Evolutionary conservation across 176 grass and related monocot genomes (phyloP), one percentile per base, ranked within the genome.

Genomic region (Cymbopogon citratus): DNA sequence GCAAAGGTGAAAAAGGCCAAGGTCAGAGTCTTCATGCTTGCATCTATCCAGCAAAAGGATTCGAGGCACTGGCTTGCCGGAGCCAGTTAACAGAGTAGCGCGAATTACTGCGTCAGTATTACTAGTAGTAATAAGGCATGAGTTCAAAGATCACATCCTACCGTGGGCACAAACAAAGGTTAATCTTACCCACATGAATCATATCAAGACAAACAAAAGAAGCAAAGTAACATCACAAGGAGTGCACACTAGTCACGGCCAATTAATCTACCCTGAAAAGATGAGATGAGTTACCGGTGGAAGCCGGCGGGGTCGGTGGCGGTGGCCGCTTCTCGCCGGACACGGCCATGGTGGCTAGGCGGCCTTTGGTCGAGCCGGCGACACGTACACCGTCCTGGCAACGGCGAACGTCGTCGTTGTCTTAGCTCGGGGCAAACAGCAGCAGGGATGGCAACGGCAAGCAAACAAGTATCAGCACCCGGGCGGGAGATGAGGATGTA

Each of bases 311-410:
- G 12, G 23, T 21, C 71, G 56, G 83, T 16, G 21, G 38, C n/a
- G 65, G 78, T 65, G 34, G 78, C 11, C 25, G 82, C 26, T 81
- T 85, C 11, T 12, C 66, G 73, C 72, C 65, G 35, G 83, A 9
- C 12, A 44, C 43, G 26, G 65, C 78, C 83, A 89, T 85, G 21
- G 24, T 61, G 40, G 63, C 36, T 29, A 16, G 7, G 5, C 34
- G 2, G 35, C 33, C 18, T 27, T 2, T 27, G 61, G 26, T 18
- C 27, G 76, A 63, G 76, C 18, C 76, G n/a, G 16, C 61, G 64
- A 14, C 38, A 1, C 15, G 19, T n/a, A 7, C 18, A 24, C 29
- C 29, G 54, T 26, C 12, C 28, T 9, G 8, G 74, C 64, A 34
- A 12, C 27, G 38, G 61, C 16, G n/a, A 57, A 57, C 54, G 54